phyloP scores from a whole-genome alignment of 2,329 filamentous ascomycete genomes.

The Phialocephala sp. region DNA sequence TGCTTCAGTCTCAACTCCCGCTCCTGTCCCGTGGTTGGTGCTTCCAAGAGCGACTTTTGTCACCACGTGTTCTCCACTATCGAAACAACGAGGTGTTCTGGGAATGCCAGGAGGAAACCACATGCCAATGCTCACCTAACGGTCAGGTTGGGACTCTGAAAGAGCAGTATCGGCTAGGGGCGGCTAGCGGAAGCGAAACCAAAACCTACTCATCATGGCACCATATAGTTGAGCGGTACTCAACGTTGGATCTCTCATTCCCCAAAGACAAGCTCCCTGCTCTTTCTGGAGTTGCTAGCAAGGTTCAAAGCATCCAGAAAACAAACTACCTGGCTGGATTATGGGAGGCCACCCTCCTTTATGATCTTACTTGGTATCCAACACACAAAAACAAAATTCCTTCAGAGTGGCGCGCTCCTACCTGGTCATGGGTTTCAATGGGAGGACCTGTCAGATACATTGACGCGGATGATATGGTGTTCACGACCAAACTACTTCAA shows the following conservation, averaged over 20 bases:
- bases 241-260: neutral
- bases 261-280: constrained; percentile 5
- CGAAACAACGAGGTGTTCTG: constrained; percentile 34
- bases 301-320: neutral
- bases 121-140: neutral
- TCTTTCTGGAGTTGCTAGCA: neutral
- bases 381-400: neutral
- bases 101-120: constrained; percentile 9
- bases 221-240: neutral
- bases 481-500: too few species aligned
- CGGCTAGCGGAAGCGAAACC: too few species aligned
- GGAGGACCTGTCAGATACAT: neutral
- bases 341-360: neutral
- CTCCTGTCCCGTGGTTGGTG: constrained; percentile 25
- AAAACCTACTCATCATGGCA: constrained; percentile 7
- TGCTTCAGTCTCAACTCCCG: too few species aligned
- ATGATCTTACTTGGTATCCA: neutral
- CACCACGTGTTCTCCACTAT: constrained; percentile 25
- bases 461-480: too few species aligned
- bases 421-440: constrained; percentile 3
- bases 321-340: neutral
- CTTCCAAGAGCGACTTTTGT: constrained; percentile 27
- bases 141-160: constrained; percentile 8
- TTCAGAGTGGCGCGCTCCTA: neutral
- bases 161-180: too few species aligned